These are phyloP conservation scores for Lactarius hengduanensis DNA, from an alignment of 768 basidiomycete species.

Conservation along the genomic window DNA sequence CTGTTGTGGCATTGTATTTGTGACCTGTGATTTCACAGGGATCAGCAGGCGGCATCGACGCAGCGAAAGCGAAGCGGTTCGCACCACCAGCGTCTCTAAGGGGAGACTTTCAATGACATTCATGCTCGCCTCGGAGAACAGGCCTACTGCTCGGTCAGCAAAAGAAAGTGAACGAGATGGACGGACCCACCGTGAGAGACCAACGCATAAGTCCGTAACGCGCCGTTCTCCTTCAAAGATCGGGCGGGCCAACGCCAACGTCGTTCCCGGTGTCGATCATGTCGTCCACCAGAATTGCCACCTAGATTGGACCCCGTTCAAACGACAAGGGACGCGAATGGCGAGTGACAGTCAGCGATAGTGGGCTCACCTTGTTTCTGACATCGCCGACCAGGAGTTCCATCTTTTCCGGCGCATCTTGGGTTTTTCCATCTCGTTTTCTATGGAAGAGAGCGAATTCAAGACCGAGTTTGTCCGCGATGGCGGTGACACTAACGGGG, in stretches of 20 bases:
- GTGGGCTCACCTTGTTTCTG: constrained; percentile 69
- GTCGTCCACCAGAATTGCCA: constrained; percentile 95
- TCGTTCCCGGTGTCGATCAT: constrained; percentile 97
- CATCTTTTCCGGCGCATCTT: constrained; percentile 74
- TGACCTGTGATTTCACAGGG: constrained; percentile 54
- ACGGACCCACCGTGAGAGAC: constrained; percentile 80
- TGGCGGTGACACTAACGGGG: constrained; percentile 77
- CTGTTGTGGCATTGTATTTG: constrained; percentile 90
- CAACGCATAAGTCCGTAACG: constrained; percentile 79
- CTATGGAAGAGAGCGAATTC: constrained; percentile 97
- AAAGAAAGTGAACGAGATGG: constrained; percentile 12
- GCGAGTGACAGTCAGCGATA: neutral
- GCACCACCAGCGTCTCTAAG: constrained; percentile 81
- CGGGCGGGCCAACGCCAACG: constrained; percentile 81
- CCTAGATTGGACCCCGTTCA: constrained; percentile 41
- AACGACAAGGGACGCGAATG: constrained; percentile 10
- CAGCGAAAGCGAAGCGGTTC: constrained; percentile 33
- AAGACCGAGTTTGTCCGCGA: constrained; percentile 92
- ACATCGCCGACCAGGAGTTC: constrained; percentile 96
- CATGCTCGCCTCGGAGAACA: constrained; percentile 78
- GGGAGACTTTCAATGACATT: constrained; percentile 65
- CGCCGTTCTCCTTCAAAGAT: constrained; percentile 88
- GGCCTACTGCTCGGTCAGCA: constrained; percentile 45
- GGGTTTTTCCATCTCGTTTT: constrained; percentile 70
- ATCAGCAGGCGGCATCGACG: neutral